Conservation (phyloP, 2,329 filamentous ascomycete species). For the Bipolaris zeicola region DNA sequence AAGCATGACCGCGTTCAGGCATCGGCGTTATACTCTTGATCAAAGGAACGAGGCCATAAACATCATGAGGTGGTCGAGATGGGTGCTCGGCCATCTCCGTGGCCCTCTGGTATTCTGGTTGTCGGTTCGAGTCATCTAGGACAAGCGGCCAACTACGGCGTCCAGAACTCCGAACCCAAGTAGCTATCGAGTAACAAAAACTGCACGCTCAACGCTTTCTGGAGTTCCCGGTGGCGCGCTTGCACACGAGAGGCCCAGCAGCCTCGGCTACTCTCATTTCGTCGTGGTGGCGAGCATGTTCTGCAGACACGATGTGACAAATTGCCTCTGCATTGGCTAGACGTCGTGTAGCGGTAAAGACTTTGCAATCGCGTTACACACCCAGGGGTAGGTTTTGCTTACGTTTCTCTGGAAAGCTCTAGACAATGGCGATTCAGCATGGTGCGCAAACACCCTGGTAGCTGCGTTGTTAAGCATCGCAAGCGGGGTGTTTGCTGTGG, state of each 20-base stretch:
- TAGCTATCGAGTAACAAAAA: constrained; percentile 46
- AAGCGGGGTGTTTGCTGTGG: not conserved
- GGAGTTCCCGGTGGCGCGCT: constrained; percentile 19
- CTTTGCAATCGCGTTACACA: constrained; percentile 14
- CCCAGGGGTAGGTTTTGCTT: constrained; percentile 20
- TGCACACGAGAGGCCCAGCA: constrained; percentile 12
- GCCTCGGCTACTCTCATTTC: constrained; percentile 9
- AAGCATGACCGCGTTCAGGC: not conserved
- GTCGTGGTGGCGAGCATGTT: constrained; percentile 7
- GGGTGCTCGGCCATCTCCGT: constrained; percentile 1
- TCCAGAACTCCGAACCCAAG: constrained; percentile 23
- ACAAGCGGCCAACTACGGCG: constrained; percentile 21
- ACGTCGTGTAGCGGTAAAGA: constrained; percentile 14
- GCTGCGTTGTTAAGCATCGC: constrained; percentile 8
- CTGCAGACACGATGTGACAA: constrained; percentile 11
- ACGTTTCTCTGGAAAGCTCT: constrained; percentile 12
- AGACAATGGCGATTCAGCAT: constrained; percentile 6
- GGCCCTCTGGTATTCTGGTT: constrained; percentile 1
- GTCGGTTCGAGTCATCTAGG: constrained; percentile 2
- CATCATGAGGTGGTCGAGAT: not conserved
- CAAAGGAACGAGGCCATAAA: not conserved
- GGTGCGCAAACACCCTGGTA: constrained; percentile 4
- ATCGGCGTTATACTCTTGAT: not conserved
- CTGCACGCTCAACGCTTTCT: constrained; percentile 11
- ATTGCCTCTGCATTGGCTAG: constrained; percentile 15